phyloP scores from a whole-genome alignment of 78 protist species.

The Dictyostelium purpureum region DNA sequence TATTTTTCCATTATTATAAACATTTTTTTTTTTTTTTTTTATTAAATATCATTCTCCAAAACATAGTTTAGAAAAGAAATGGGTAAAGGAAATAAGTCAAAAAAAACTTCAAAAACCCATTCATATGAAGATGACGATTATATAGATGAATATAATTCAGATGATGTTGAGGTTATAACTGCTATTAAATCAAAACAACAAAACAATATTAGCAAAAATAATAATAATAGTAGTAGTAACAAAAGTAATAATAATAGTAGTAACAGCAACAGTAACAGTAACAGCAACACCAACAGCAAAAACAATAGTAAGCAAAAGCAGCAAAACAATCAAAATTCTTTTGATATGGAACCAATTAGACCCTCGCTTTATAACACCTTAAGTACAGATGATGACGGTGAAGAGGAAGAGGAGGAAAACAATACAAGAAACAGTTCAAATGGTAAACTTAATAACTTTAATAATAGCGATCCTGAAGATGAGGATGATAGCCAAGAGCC shows the following conservation, averaged over 20 bases:
- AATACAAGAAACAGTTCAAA: too few species aligned
- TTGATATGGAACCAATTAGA: background rate
- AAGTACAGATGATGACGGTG: too few species aligned
- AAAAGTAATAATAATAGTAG: background rate
- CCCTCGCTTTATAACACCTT: too few species aligned
- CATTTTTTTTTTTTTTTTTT: too few species aligned
- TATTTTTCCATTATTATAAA: too few species aligned
- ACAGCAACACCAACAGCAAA: background rate
- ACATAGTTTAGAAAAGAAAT: too few species aligned
- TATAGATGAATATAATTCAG: conserved; percentile 8
- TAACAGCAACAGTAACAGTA: background rate
- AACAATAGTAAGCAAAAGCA: background rate
- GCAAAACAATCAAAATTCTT: background rate
- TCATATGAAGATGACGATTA: background rate
- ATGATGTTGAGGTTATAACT: background rate
- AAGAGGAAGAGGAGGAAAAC: too few species aligned
- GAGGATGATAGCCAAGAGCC: background rate
- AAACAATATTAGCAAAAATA: background rate
- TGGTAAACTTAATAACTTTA: too few species aligned
- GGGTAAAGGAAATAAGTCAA: conserved; percentile 12
- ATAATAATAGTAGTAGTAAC: background rate
- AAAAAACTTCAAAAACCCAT: too few species aligned
- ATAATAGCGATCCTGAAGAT: background rate
- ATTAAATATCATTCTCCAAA: too few species aligned
- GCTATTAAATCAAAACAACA: background rate